Evolutionary conservation across 78 protist species (phyloP), one percentile per base, ranked within the genome.

Genomic region (Tieghemostelium lacteum): DNA sequence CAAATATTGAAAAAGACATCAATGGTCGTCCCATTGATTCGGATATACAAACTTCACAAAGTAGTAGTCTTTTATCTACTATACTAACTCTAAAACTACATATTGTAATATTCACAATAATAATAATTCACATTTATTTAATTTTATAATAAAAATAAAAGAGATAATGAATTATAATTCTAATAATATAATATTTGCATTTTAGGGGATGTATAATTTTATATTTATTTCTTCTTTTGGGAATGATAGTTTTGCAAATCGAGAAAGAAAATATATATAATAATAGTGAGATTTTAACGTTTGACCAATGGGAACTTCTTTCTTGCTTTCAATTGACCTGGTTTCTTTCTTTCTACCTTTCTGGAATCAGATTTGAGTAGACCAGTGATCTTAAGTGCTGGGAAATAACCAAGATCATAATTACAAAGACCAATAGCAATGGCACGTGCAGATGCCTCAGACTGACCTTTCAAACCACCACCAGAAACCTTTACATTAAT

Each of bases 231-330:
- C 12, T 8, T 49, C 12, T 49, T 49, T 49, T 49, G 54, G 54
- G 12, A 49, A 49, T 49, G 54, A 19, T 14, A 57, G 8, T 57
- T 14, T n/a, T n/a, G 4, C 16, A 19, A 19, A 57, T 19, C 6
- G 16, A 57, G 16, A 57, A 57, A 57, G 16, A 57, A 19, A 57
- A 5, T n/a, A 57, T 57, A 19, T 19, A 19, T 57, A 57, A 39
- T 67, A n/a, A 6, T 45, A n/a, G 33, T 7, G 31, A 17, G 10
- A 8, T 75, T 72, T 93, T 67, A 93, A 36, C 95, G 74, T 70
- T 87, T 93, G 52, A 93, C 95, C 95, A 88, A 93, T 69, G 76
- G 87, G 86, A 75, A 86, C 50, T 63, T 76, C 93, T 93, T 93
- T 58, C 95, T 85, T 12, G 95, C 93, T 22, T 86, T 86, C 40